Base-by-base conservation (phyloP, 2,329 filamentous ascomycete species). In the Arthrobotrys iridis region DNA sequence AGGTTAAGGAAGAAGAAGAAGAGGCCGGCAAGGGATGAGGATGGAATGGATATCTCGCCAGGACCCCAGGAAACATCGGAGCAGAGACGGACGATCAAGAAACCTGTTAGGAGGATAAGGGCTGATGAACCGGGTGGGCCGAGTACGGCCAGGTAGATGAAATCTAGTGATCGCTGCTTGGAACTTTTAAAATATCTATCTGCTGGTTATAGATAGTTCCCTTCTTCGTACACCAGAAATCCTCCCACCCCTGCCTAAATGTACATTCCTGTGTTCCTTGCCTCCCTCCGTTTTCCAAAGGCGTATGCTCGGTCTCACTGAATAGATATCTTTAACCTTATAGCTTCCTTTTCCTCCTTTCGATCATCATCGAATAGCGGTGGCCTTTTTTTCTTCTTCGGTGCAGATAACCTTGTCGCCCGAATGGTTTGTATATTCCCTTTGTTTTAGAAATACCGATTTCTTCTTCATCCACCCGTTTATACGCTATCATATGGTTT, bases 1-100 rank as follows among this genome's bases (percentile, higher is more conserved):
- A 68, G 71, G 41, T 33, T 75, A 75, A 75, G 71, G 33, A 62
- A 63, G 57, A 75, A 76, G 65, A 76, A 76, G 72, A 76, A 76
- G 62, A 50, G 48, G 33, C 13, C 45, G 6, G 28, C 33, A 22
- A 65, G 22, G 20, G 72, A 70, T 20, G 71, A 71, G 15, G 72
- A 76, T 20, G 65, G 72, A n/a, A 76, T 70, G 72, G 72, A 71
- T 41, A 50, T 71, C 24, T 76, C 72, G 15, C 64, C 72, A 18
- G 72, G 50, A 15, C 65, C 72, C 2, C 71, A 67, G 18, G 71
- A 75, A 26, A 13, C 48, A n/a, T 6, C 55, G 20, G 71, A 75
- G 20, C 71, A 75, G 20, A 48, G 72, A 35, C 64, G 72, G 50
- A 57, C 58, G 24, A 48, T 65, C 10, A 76, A 76, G 33, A 76